Percentiles rank a stretch among this genome's conserved stretches.
phyloP scores from a whole-genome alignment of 2,329 filamentous ascomycete species.

The Fonsecaea erecta region DNA sequence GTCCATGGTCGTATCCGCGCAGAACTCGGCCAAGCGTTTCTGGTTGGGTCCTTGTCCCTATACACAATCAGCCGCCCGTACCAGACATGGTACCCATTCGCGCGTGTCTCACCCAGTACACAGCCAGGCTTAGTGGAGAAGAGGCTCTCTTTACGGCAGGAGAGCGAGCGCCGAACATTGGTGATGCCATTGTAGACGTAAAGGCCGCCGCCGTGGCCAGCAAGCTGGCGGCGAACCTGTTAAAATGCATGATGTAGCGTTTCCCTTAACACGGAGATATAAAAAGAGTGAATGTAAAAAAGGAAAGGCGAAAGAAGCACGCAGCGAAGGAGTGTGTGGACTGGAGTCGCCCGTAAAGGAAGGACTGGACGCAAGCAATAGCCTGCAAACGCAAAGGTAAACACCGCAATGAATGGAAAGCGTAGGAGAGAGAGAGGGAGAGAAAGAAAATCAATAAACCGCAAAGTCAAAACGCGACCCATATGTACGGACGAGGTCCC shows the following conservation, averaged over 20 bases:
- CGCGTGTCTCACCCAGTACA: constrained; percentile 54
- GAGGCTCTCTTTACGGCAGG: constrained; percentile 5
- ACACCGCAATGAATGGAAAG: constrained; percentile 28
- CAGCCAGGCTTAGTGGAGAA: constrained; percentile 50
- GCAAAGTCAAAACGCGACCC: constrained; percentile 29
- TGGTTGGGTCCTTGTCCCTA: constrained; percentile 60
- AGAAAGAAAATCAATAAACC: not conserved
- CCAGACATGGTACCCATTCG: not conserved
- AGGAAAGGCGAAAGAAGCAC: constrained; percentile 24
- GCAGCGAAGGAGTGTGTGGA: constrained; percentile 31
- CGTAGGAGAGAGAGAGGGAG: constrained; percentile 18
- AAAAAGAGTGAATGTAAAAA: constrained; percentile 17
- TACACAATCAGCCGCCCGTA: constrained; percentile 13
- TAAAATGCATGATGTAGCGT: constrained; percentile 30
- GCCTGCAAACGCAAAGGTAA: constrained; percentile 26
- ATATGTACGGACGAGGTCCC: constrained; percentile 25
- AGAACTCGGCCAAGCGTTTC: constrained; percentile 55
- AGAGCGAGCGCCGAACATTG: constrained; percentile 43
- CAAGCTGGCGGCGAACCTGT: constrained; percentile 32
- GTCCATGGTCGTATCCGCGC: constrained; percentile 57
- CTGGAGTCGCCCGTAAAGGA: constrained; percentile 31
- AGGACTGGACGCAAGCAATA: constrained; percentile 36
- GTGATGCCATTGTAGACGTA: constrained; percentile 42
- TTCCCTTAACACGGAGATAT: not conserved
- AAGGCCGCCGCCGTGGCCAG: constrained; percentile 33